These are phyloP conservation scores for Globisporangium cylindrosporum DNA, from an alignment of 352 stramenopile genomes.

Conservation along the genomic window DNA sequence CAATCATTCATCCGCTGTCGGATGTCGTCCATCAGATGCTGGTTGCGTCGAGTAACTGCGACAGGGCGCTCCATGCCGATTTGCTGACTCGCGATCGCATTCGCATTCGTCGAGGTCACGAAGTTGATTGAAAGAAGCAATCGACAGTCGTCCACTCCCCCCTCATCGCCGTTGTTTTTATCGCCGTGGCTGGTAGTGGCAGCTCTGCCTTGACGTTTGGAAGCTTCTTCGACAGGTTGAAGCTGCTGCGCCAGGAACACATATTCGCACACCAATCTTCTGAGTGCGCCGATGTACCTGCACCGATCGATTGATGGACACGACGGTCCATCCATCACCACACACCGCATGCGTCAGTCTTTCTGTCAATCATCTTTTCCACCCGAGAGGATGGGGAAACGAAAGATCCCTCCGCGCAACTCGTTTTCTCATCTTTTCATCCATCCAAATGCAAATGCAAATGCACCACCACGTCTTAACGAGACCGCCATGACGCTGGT, in stretches of 20 bases:
- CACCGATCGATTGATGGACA: background rate
- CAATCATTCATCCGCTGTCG: slow-evolving; percentile 10
- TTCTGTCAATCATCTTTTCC: slow-evolving; percentile 2
- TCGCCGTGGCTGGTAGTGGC: background rate
- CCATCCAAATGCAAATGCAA: background rate
- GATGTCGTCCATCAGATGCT: slow-evolving; percentile 7
- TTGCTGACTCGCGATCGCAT: slow-evolving; percentile 13
- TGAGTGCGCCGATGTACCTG: slow-evolving; percentile 11
- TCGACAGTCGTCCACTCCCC: background rate
- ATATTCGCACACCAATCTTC: slow-evolving; percentile 18
- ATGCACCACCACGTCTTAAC: background rate
- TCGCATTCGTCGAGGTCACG: slow-evolving; percentile 4
- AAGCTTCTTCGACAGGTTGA: slow-evolving; percentile 1
- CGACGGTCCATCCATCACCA: background rate
- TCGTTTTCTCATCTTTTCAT: background rate
- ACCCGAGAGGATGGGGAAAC: background rate
- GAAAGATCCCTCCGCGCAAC: background rate
- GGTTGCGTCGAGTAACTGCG: slow-evolving; percentile 13
- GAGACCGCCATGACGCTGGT: background rate
- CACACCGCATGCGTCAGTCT: slow-evolving; percentile 1
- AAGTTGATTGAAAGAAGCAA: slow-evolving; percentile 17
- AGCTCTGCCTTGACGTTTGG: background rate
- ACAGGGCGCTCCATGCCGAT: slow-evolving; percentile 17
- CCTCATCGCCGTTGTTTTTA: background rate
- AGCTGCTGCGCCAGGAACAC: slow-evolving; percentile 20